Evolutionary conservation across 768 basidiomycete species (phyloP).

Genomic region (Candolleomyces eurysporus): DNA sequence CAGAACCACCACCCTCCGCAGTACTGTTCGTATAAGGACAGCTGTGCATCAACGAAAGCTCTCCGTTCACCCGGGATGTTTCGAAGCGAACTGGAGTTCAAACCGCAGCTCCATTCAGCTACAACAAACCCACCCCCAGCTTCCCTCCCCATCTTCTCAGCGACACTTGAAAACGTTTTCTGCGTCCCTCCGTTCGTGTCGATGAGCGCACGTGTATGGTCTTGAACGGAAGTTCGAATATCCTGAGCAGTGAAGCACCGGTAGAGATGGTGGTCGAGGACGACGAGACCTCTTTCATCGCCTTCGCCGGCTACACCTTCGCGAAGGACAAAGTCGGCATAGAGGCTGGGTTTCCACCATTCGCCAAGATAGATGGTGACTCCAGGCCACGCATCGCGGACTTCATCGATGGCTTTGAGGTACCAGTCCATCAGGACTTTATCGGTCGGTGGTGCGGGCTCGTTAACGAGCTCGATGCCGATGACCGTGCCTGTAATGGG

Average conservation of each 20-base stretch:
- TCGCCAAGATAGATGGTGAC: constrained; percentile 76
- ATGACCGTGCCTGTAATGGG: constrained; percentile 46
- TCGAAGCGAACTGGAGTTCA: constrained; percentile 61
- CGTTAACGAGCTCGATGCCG: constrained; percentile 62
- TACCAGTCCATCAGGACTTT: constrained; percentile 63
- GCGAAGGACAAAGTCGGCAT: constrained; percentile 49
- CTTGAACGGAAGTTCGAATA: constrained; percentile 45
- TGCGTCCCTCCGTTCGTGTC: constrained; percentile 38
- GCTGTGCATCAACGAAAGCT: constrained; percentile 59
- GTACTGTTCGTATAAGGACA: constrained; percentile 57
- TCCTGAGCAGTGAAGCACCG: constrained; percentile 73
- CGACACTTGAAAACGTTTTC: constrained; percentile 31
- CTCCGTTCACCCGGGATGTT: constrained; percentile 35
- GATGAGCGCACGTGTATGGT: constrained; percentile 50
- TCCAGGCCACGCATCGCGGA: constrained; percentile 49
- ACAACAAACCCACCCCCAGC: constrained; percentile 50
- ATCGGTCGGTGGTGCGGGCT: constrained; percentile 52
- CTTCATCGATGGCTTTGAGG: constrained; percentile 44
- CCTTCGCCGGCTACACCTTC: neutral
- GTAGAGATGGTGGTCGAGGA: constrained; percentile 82
- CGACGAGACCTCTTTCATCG: constrained; percentile 33
- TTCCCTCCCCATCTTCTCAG: constrained; percentile 30
- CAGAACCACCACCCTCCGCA: constrained; percentile 84
- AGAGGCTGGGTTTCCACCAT: constrained; percentile 69
- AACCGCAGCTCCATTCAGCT: constrained; percentile 77